Base-by-base conservation (phyloP, 345 rosid species). In the Trapa bicornis region DNA sequence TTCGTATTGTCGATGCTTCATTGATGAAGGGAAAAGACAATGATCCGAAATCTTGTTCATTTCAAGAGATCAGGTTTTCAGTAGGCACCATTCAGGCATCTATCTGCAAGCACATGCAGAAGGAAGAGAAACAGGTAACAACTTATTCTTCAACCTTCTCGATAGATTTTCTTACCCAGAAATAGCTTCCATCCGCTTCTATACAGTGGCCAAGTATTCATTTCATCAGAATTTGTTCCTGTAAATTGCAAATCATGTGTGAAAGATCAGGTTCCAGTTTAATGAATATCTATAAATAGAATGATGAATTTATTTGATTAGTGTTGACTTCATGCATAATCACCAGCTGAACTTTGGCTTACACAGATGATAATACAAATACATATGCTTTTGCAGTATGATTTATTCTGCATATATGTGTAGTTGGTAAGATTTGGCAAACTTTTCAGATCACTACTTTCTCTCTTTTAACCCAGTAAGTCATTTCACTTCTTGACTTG, bases 51-150 rank as follows among this genome's bases (percentile, higher is more conserved):
- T 47, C 71, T 37, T 43, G 74, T 72, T 70, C 78, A 47, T 70
- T 80, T 74, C 80, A 77, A 64, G 90, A 90, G 77, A 80, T 88
- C 61, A 61, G 86, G 5, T 52, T 71, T 70, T 66, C 71, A 73
- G 74, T 85, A 6, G 70, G 83, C 74, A 82, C 82, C 75, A 61
- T 83, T 72, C 84, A 80, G 48, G 75, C 85, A 56, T 83, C 80
- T 64, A 80, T 90, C 47, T 78, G 84, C 65, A 78, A 86, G 37
- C 95, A 90, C 77, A 82, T 82, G 92, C 77, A 69, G 64, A 90
- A 88, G 84, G 97, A 90, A 83, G 97, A 90, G 70, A 73, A 86
- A 53, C 95, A 88, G 92, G 96, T 85, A 71, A 11, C 0, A 5
- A 41, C 11, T 17, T n/a, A 0, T 16, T 29, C 60, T 54, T 54